Conservation (phyloP, 495 filamentous ascomycete genomes). For the Glonium stellatum region DNA sequence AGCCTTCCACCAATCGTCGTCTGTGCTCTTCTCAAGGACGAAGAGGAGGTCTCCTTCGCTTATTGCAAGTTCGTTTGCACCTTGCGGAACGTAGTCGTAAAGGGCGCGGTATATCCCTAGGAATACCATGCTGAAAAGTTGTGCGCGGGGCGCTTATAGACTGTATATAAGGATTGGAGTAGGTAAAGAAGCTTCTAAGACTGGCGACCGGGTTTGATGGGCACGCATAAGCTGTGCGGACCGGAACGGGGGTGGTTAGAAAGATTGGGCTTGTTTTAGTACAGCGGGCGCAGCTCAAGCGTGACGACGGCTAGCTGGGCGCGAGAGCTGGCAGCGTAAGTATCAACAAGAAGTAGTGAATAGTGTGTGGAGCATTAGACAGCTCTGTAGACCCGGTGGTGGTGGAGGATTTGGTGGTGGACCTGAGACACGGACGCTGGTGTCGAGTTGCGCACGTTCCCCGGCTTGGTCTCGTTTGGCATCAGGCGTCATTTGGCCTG, state of each 20-base stretch:
- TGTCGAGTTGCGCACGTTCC: slow-evolving; percentile 1
- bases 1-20: slow-evolving; percentile 97
- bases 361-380: not conserved
- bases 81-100: slow-evolving; percentile 90
- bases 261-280: slow-evolving; percentile 1
- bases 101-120: slow-evolving; percentile 84
- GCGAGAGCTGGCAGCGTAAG: not conserved
- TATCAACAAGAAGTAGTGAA: slow-evolving; percentile 1
- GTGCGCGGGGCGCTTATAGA: slow-evolving; percentile 12
- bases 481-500: not conserved
- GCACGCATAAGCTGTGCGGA: slow-evolving; percentile 22
- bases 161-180: not conserved
- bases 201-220: slow-evolving; percentile 11
- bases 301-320: not conserved
- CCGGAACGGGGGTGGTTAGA: slow-evolving; percentile 14
- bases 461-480: not conserved
- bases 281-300: not conserved
- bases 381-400: not conserved
- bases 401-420: not conserved
- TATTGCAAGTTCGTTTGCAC: slow-evolving; percentile 79
- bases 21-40: slow-evolving; percentile 78
- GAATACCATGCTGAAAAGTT: slow-evolving; percentile 56
- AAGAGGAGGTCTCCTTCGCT: slow-evolving; percentile 87
- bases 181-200: slow-evolving; percentile 6
- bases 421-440: not conserved